Base-by-base conservation (phyloP, 768 basidiomycete species). In the Mrakia blollopis region DNA sequence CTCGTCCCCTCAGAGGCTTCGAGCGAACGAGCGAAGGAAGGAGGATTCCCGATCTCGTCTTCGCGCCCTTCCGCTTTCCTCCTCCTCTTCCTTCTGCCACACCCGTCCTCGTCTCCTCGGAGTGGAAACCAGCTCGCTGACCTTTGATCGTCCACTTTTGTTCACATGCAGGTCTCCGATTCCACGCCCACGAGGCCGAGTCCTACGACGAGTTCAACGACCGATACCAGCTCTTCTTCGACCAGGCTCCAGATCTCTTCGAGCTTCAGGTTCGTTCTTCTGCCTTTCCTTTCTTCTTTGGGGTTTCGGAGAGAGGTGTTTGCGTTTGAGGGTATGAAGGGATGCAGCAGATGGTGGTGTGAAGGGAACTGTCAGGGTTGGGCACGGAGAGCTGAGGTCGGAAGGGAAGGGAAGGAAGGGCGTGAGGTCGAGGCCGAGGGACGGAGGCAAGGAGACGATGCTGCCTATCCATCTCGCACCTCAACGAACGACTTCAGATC, bases 171-270 rank as follows among this genome's bases (percentile, higher is more conserved):
- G 77, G 73, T 68, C 37, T 74, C 7, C 65, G 77, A 39, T 78
- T 78, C 73, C 32, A 73, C 35, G 72, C 87, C 57, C 93, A 93
- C 85, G 89, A 90, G 79, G 90, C 93, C 84, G 95, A 98, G 86
- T 88, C 91, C 25, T 98, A 93, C 85, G 95, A 97, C 84, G 88
- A 91, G 63, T 98, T 98, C 87, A 93, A 92, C 81, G 88, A 90
- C 78, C 93, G 96, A 83, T 98, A 98, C 85, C 90, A 94, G 82
- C 87, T 87, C 80, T 99, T 99, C 86, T 99, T 99, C 88, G 85
- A 92, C 82, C 87, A 89, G 75, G 94, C 93, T 69, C 90, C 94
- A 82, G 97, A 99, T 86, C 88, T 98, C 76, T 99, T 99, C 83
- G 97, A 99, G 87, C 91, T 99, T 79, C 77, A 78, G 77, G 77